These are phyloP conservation scores for Diplotaxis tenuifolia DNA, from an alignment of 345 rosid species.

Conservation along the genomic window DNA sequence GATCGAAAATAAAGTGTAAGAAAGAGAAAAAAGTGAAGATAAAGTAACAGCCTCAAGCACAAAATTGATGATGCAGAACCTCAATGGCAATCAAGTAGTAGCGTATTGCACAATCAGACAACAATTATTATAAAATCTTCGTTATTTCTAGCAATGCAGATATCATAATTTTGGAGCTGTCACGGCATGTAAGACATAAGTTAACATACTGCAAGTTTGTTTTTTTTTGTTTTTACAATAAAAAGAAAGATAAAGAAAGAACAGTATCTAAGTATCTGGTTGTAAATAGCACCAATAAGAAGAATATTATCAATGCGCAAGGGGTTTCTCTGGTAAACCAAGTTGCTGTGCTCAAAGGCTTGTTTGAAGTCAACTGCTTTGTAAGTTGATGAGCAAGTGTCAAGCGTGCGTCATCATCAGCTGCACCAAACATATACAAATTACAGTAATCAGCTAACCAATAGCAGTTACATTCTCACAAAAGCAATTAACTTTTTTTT, in stretches of 20 bases:
- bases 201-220: no score
- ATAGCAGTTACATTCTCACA: no score
- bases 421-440: conserved; percentile 48
- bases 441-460: neutral
- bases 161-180: conserved; percentile 94
- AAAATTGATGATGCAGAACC: conserved; percentile 48
- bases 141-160: conserved; percentile 88
- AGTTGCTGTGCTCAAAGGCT: conserved; percentile 76
- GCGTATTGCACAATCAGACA: conserved; percentile 75
- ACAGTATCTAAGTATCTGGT: conserved; percentile 58
- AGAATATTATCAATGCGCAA: conserved; percentile 90
- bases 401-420: conserved; percentile 68
- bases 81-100: conserved; percentile 91
- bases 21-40: no score
- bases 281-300: conserved; percentile 87
- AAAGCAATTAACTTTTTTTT: no score
- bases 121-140: conserved; percentile 46
- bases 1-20: conserved; percentile 10
- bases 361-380: conserved; percentile 75
- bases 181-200: neutral
- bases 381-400: conserved; percentile 81
- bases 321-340: conserved; percentile 70
- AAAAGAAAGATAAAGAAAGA: neutral
- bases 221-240: no score
- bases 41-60: conserved; percentile 6